Percentiles rank a stretch among this genome's conserved stretches.
phyloP scores from a whole-genome alignment of 2,329 filamentous ascomycete species.

The Alternaria sp. region DNA sequence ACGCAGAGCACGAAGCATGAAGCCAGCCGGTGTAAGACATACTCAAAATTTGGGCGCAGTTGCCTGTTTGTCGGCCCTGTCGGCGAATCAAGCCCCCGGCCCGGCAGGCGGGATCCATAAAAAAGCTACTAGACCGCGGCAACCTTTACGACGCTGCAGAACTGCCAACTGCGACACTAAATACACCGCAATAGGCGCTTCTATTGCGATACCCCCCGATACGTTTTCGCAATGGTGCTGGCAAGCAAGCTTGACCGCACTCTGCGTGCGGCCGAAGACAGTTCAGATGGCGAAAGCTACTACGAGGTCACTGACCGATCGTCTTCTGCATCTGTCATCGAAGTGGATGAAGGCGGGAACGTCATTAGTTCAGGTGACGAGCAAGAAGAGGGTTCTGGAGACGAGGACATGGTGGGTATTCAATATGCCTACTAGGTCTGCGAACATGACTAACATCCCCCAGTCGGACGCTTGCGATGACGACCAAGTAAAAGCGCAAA shows the following conservation, averaged over 20 bases:
- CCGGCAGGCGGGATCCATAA: constrained; percentile 24
- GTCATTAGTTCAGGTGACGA: constrained; percentile 49
- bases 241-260: constrained; percentile 49
- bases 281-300: constrained; percentile 50
- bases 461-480: constrained; percentile 50
- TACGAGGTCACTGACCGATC: constrained; percentile 53
- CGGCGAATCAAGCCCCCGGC: constrained; percentile 23
- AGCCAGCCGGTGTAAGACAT: constrained; percentile 15
- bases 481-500: constrained; percentile 54
- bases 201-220: neutral
- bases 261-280: constrained; percentile 48
- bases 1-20: constrained; percentile 22
- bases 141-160: neutral
- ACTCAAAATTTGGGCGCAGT: constrained; percentile 14
- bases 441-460: constrained; percentile 18
- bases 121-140: constrained; percentile 25
- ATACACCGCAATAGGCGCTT: neutral
- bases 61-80: constrained; percentile 25
- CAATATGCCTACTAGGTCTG: neutral
- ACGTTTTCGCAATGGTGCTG: constrained; percentile 40
- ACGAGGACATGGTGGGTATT: constrained; percentile 40
- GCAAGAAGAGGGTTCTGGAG: constrained; percentile 31
- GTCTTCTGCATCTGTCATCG: constrained; percentile 53
- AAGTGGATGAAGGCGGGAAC: constrained; percentile 48
- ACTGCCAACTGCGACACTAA: neutral